A percentile compares a stretch with the other conserved stretches of the same genome.
Evolutionary conservation across 805 yeast species (phyloP).

Genomic region (Candida argentea): DNA sequence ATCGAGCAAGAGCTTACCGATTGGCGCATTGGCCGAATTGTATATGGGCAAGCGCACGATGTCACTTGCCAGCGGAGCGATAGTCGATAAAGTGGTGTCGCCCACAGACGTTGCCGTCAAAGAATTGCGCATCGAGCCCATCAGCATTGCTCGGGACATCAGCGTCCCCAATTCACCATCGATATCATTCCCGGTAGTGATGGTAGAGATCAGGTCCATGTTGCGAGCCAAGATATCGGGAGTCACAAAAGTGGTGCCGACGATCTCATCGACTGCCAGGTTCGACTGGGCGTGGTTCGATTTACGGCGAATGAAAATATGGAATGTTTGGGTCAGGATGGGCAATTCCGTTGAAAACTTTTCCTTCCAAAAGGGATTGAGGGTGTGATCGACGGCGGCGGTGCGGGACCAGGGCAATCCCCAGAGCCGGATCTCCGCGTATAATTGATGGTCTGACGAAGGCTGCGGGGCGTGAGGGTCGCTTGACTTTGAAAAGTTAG

Average conservation of each 20-base stretch:
- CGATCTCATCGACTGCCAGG: slow-evolving; percentile 25
- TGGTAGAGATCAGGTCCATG: slow-evolving; percentile 21
- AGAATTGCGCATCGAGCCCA: not conserved
- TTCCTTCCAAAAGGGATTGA: slow-evolving; percentile 78
- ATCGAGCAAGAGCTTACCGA: slow-evolving; percentile 51
- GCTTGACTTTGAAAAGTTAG: slow-evolving; percentile 13
- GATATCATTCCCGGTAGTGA: slow-evolving; percentile 18
- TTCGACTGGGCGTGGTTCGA: slow-evolving; percentile 12
- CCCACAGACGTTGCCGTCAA: not conserved
- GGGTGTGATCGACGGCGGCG: slow-evolving; percentile 40
- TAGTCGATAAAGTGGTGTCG: not conserved
- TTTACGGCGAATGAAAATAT: slow-evolving; percentile 34
- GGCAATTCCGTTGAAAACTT: slow-evolving; percentile 55
- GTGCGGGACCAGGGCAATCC: slow-evolving; percentile 72
- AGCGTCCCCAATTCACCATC: slow-evolving; percentile 7
- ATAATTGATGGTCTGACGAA: too few species aligned
- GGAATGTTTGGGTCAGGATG: slow-evolving; percentile 41
- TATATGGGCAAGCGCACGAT: slow-evolving; percentile 37
- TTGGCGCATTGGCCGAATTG: slow-evolving; percentile 29
- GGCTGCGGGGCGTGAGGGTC: too few species aligned
- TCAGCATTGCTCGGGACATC: slow-evolving; percentile 1
- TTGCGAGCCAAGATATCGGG: slow-evolving; percentile 38
- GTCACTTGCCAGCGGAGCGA: slow-evolving; percentile 15
- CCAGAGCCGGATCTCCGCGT: slow-evolving; percentile 68
- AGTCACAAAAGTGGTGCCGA: slow-evolving; percentile 47